Base-by-base conservation (phyloP, 495 filamentous ascomycete genomes). In the Ramalina intermedia region DNA sequence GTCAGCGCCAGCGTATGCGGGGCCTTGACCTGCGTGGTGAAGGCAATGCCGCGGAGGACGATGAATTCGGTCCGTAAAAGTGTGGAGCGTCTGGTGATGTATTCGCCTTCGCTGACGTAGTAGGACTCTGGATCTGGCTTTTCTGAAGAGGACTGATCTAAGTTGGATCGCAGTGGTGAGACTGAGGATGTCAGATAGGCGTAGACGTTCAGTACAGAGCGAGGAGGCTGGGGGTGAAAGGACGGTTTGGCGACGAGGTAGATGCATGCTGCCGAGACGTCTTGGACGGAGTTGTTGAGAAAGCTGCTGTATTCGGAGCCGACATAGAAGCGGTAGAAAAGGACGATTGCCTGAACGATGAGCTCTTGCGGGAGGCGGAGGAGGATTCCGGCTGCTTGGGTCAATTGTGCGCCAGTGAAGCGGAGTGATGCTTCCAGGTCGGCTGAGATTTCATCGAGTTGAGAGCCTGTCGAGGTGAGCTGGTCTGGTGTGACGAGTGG, bases 1-100 rank as follows among this genome's bases (percentile, higher is more conserved):
- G 88, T 96, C 46, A 96, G 72, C 29, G 82, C 84, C n/a, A 96
- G 73, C 1, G 84, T 76, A 56, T 96, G 87, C 0, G 91, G 91
- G 1, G 94, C 70, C 1, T 82, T 76, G 12, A 89, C 81, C 57
- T 91, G 84, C 6, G 82, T 85, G 56, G 90, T 73, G 64, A 95
- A 96, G 23, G 81, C 76, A 0, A 96, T 67, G 0, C 78, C 69
- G 48, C 80, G 78, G 0, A 96, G 73, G 21, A 96, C 78, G 38
- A 78, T 71, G 4, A 81, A 74, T 60, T 98, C 91, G 36, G 77
- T 71, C 18, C 72, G 62, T 14, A 94, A 69, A 6, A 96, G 70
- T 7, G 70, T 70, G 13, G 69, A 55, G 33, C 79, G 80, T 46
- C 73, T 73, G 38, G 70, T 48, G 20, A 80, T 72, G 66, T 90